Conservation (phyloP, 1,139 yeast species). For the Eremothecium cymbalariae region DNA sequence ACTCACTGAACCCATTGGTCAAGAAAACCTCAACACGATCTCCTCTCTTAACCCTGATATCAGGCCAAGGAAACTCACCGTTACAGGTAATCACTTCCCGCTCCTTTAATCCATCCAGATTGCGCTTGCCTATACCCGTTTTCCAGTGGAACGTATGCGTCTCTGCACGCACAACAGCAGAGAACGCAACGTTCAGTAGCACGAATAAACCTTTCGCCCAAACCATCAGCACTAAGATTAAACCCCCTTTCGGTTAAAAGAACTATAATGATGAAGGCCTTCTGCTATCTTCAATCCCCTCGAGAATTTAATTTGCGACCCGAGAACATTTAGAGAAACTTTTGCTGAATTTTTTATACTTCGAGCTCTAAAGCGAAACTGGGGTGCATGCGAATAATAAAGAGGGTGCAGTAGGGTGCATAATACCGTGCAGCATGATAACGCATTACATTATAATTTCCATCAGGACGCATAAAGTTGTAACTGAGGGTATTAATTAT, state of each 20-base stretch:
- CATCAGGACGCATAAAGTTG: too few relatives aligned
- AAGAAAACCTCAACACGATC: conserved; percentile 66
- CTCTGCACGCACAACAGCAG: conserved; percentile 36
- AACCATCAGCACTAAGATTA: too few relatives aligned
- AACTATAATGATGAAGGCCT: too few relatives aligned
- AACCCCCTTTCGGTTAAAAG: too few relatives aligned
- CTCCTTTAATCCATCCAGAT: conserved; percentile 66
- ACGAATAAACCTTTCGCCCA: too few relatives aligned
- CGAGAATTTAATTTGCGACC: too few relatives aligned
- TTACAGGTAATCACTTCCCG: conserved; percentile 74
- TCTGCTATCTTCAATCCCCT: too few relatives aligned
- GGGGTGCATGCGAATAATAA: conserved; percentile 1
- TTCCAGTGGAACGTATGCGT: conserved; percentile 67
- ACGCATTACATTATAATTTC: too few relatives aligned
- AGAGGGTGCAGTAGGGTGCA: conserved; percentile 1
- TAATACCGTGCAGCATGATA: too few relatives aligned
- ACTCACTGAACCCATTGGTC: conserved; percentile 57
- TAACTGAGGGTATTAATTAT: too few relatives aligned
- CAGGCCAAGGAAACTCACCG: conserved; percentile 81
- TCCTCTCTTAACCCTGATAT: conserved; percentile 58
- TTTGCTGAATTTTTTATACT: conserved; percentile 1
- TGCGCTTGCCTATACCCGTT: conserved; percentile 59
- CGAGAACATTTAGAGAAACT: neutral
- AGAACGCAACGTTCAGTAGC: too few relatives aligned
- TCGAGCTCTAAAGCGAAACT: neutral